Evolutionary conservation across 2,329 filamentous ascomycete genomes (phyloP).

Genomic region (Trichoderma koningii): DNA sequence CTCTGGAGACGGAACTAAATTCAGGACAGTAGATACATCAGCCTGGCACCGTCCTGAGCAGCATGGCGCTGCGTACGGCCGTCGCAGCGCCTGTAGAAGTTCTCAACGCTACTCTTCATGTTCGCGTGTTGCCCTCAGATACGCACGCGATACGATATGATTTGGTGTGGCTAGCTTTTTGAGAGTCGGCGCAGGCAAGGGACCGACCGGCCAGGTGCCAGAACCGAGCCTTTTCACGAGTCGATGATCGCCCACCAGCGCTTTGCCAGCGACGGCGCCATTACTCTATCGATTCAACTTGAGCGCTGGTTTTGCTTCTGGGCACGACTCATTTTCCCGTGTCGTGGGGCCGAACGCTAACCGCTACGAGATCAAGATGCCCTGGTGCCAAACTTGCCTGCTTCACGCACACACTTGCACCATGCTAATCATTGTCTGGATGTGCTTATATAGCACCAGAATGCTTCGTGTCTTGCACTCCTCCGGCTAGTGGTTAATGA

Average conservation of each 20-base stretch:
- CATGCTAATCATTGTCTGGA: background rate
- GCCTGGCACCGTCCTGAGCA: constrained; percentile 3
- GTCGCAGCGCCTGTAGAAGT: background rate
- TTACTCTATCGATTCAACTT: constrained; percentile 19
- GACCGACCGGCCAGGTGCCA: constrained; percentile 1
- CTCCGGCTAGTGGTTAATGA: constrained; percentile 11
- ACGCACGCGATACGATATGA: background rate
- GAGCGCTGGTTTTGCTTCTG: constrained; percentile 2
- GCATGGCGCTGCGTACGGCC: constrained; percentile 9
- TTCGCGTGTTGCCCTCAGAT: background rate
- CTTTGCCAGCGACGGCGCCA: constrained; percentile 6
- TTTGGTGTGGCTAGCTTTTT: background rate
- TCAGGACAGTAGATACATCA: background rate
- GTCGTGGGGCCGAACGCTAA: constrained; percentile 23
- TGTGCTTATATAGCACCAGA: constrained; percentile 14
- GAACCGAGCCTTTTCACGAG: background rate
- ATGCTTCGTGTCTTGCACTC: constrained; percentile 6
- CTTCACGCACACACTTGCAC: constrained; percentile 1
- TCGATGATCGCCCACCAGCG: constrained; percentile 6
- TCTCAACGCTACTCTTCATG: background rate
- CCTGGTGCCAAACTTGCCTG: constrained; percentile 5
- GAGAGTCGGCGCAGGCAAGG: background rate
- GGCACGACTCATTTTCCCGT: constrained; percentile 25
- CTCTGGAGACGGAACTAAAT: constrained; percentile 1
- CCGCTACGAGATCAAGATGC: background rate